Evolutionary conservation across 176 grass and related monocot genomes (phyloP).

Genomic region (Avena eriantha): DNA sequence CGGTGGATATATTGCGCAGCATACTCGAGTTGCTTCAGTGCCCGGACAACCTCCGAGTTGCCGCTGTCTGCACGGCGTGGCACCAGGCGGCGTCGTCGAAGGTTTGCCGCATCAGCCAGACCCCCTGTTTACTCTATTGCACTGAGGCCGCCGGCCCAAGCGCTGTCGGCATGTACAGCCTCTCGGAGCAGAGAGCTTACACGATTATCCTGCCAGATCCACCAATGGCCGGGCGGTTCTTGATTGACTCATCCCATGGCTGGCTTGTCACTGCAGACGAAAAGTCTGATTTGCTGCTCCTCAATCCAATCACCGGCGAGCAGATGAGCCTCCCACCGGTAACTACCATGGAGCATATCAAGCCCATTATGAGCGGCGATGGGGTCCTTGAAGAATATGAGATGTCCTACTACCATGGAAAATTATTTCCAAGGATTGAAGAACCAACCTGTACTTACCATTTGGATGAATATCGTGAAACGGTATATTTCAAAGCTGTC

Average conservation of each 20-base stretch:
- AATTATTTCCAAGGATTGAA: neutral
- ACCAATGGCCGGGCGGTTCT: neutral
- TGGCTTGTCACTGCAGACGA: neutral
- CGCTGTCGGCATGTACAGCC: neutral
- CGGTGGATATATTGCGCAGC: too few relatives aligned
- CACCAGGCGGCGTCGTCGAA: too few relatives aligned
- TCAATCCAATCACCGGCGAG: neutral
- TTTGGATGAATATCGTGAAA: neutral
- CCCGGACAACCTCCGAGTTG: too few relatives aligned
- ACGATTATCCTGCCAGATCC: neutral
- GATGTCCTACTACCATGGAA: neutral
- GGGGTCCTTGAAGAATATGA: neutral
- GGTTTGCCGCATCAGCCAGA: neutral
- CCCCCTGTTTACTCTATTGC: neutral
- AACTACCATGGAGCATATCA: conserved; percentile 12
- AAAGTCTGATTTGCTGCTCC: neutral
- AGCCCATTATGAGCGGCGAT: neutral
- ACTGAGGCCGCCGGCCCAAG: neutral
- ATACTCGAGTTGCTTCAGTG: too few relatives aligned
- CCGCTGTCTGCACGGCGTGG: too few relatives aligned
- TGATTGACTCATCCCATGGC: neutral
- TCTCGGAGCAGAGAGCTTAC: neutral
- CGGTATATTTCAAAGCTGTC: neutral
- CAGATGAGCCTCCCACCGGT: neutral
- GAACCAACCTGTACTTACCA: neutral